Conservation (phyloP, 2,329 filamentous ascomycete species). For the Alternaria triticina region DNA sequence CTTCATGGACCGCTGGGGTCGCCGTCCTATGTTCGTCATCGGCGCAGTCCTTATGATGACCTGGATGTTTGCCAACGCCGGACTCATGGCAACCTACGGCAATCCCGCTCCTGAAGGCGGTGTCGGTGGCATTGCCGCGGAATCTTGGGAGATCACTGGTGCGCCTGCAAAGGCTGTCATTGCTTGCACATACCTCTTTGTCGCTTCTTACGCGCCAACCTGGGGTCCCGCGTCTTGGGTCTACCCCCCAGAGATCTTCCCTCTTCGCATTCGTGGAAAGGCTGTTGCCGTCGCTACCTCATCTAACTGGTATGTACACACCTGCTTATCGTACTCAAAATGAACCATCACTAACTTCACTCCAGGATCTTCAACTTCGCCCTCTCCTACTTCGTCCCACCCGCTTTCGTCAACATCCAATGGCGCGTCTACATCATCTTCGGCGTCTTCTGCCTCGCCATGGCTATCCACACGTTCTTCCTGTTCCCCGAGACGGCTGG, state of each 20-base stretch:
- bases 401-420: slow-evolving; percentile 63
- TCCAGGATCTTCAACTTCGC: slow-evolving; percentile 61
- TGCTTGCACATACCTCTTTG: slow-evolving; percentile 75
- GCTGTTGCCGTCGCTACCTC: slow-evolving; percentile 66
- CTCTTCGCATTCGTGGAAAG: slow-evolving; percentile 67
- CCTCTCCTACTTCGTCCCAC: slow-evolving; percentile 62
- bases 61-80: slow-evolving; percentile 68
- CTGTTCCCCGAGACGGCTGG: slow-evolving; percentile 72
- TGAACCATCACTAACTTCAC: neutral
- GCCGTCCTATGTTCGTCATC: slow-evolving; percentile 69
- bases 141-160: slow-evolving; percentile 50
- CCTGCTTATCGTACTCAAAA: neutral
- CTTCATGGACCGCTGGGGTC: slow-evolving; percentile 78
- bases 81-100: slow-evolving; percentile 67
- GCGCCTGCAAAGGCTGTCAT: slow-evolving; percentile 60
- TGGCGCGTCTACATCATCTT: slow-evolving; percentile 77
- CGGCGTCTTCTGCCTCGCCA: slow-evolving; percentile 71
- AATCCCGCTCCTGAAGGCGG: slow-evolving; percentile 48
- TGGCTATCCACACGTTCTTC: slow-evolving; percentile 73
- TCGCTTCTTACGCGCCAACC: slow-evolving; percentile 70
- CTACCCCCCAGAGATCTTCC: slow-evolving; percentile 69
- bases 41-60: slow-evolving; percentile 69
- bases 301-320: slow-evolving; percentile 57
- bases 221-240: slow-evolving; percentile 66
- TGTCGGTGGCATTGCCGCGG: slow-evolving; percentile 50